Conservation (phyloP, 345 rosid genomes). For the Eucalyptus camaldulensis region DNA sequence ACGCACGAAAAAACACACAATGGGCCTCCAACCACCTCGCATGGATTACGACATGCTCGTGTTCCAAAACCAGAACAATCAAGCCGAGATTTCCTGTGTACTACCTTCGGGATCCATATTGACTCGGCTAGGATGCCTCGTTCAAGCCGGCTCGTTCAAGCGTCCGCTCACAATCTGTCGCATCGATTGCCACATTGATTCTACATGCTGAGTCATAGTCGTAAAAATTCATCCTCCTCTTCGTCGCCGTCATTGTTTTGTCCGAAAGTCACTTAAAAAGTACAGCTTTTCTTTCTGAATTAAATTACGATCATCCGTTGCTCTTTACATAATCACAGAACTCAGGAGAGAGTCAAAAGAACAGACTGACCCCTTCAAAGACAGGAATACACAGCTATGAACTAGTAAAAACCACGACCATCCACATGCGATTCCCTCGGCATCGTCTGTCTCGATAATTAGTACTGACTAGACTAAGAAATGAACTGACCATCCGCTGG, state of each 20-base stretch:
- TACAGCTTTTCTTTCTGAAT: not conserved
- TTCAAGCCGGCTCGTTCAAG: not conserved
- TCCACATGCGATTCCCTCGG: not conserved
- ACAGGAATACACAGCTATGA: not conserved
- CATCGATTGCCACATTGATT: not conserved
- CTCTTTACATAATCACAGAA: not conserved
- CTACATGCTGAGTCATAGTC: not conserved
- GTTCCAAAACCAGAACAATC: not conserved
- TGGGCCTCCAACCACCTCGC: not conserved
- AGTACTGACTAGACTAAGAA: not conserved
- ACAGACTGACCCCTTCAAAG: not conserved
- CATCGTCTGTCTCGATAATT: not conserved
- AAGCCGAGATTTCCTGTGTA: not conserved
- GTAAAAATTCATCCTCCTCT: not conserved
- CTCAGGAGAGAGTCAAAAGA: not conserved
- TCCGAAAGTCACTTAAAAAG: not conserved
- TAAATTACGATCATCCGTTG: not conserved
- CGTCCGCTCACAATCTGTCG: not conserved
- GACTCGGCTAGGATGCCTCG: not conserved
- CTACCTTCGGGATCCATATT: not conserved
- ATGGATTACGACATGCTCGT: not conserved
- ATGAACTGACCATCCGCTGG: not conserved
- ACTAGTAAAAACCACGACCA: not conserved
- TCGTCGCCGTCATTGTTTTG: not conserved
- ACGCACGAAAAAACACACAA: not conserved